Evolutionary conservation across 2,329 filamentous ascomycete species (phyloP).

Genomic region (Coniella lustricola): DNA sequence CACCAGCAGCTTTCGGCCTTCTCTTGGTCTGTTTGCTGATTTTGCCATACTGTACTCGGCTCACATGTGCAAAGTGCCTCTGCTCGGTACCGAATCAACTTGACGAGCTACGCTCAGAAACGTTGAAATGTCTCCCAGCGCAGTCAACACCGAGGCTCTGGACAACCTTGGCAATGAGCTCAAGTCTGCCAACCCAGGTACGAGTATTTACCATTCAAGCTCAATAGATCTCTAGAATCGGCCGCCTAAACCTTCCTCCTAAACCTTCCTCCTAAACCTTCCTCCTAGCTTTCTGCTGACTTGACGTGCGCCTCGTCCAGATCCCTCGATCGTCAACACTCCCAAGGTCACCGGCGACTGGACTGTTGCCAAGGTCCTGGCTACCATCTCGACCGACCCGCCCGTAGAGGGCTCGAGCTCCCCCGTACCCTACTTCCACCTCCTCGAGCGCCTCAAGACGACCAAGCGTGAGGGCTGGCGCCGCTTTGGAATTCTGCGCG

Average conservation of each 20-base stretch:
- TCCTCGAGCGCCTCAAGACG: constrained; percentile 89
- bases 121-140: constrained; percentile 10
- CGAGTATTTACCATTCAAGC: background rate
- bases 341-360: constrained; percentile 41
- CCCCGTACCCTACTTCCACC: constrained; percentile 87
- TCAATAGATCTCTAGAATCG: too few species aligned
- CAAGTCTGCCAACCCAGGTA: constrained; percentile 12
- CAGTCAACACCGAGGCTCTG: constrained; percentile 3
- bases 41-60: too few species aligned
- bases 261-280: too few species aligned
- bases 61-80: too few species aligned
- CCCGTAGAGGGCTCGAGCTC: constrained; percentile 57
- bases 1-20: too few species aligned
- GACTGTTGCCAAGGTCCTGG: constrained; percentile 57
- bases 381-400: constrained; percentile 52
- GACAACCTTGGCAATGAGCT: constrained; percentile 2
- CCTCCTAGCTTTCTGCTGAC: background rate
- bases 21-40: background rate
- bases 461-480: constrained; percentile 95
- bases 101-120: background rate
- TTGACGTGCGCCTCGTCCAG: constrained; percentile 16
- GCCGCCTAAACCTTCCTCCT: too few species aligned
- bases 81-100: background rate
- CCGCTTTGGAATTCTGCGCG: constrained; percentile 68
- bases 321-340: constrained; percentile 29